Evolutionary conservation across 2,329 filamentous ascomycete species (phyloP).

Genomic region (Colletotrichum falcatum): DNA sequence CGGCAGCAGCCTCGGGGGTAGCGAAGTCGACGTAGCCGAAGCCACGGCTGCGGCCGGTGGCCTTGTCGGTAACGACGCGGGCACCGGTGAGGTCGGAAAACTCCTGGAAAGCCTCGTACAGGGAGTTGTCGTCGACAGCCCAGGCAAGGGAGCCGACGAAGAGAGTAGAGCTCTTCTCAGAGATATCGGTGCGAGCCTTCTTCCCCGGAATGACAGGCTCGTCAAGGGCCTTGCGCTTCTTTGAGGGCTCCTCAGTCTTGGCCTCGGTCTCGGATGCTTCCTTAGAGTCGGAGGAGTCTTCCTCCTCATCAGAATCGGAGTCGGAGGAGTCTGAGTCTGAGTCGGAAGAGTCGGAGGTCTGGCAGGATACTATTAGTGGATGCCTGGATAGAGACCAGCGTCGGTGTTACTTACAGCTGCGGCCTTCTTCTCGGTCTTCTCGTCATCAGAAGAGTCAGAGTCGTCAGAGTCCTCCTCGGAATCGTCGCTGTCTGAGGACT

Average conservation of each 20-base stretch:
- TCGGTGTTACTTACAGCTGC: slow-evolving; percentile 38
- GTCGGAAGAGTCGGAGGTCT: slow-evolving; percentile 48
- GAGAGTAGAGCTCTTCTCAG: slow-evolving; percentile 72
- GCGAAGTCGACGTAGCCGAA: slow-evolving; percentile 95
- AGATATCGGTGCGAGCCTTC: slow-evolving; percentile 74
- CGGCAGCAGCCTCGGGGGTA: slow-evolving; percentile 73
- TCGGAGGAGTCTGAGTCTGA: slow-evolving; percentile 51
- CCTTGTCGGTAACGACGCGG: slow-evolving; percentile 86
- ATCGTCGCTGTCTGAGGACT: slow-evolving; percentile 48
- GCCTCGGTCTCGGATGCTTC: slow-evolving; percentile 52
- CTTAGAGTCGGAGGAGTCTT: slow-evolving; percentile 50
- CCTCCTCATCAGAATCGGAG: slow-evolving; percentile 51
- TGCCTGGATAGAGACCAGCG: neutral
- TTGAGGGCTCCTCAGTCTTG: slow-evolving; percentile 64
- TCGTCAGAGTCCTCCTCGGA: slow-evolving; percentile 44
- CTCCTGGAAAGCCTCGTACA: slow-evolving; percentile 83
- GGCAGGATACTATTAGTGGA: neutral
- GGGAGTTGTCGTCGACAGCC: slow-evolving; percentile 87
- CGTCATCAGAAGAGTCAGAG: slow-evolving; percentile 49
- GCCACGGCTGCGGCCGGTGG: slow-evolving; percentile 85
- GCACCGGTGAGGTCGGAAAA: slow-evolving; percentile 79
- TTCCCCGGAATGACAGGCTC: slow-evolving; percentile 63
- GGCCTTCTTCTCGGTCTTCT: slow-evolving; percentile 43
- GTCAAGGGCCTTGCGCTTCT: slow-evolving; percentile 76
- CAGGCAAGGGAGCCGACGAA: slow-evolving; percentile 93